A percentile compares a stretch with the other conserved stretches of the same genome.
Evolutionary conservation across 495 filamentous ascomycete species (phyloP).

Genomic region (Endocarpon pusillum): DNA sequence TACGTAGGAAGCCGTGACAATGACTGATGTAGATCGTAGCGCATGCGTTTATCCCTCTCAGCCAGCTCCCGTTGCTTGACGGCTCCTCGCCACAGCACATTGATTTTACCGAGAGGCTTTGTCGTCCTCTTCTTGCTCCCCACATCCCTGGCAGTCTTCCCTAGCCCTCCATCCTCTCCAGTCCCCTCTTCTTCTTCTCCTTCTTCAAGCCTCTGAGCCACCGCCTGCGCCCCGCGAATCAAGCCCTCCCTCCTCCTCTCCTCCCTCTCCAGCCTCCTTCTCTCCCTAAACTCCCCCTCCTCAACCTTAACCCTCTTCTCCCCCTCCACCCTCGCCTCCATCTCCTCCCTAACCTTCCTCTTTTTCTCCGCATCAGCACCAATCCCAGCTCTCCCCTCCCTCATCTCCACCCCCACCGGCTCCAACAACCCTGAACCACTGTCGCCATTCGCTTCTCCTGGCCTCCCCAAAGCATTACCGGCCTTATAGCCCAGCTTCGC

Average conservation of each 20-base stretch:
- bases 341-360: constrained; percentile 55
- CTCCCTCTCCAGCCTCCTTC: constrained; percentile 55
- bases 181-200: constrained; percentile 9
- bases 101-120: constrained; percentile 39
- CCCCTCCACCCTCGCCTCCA: constrained; percentile 28
- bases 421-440: constrained; percentile 7
- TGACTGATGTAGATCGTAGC: constrained; percentile 53
- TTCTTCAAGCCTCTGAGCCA: constrained; percentile 53
- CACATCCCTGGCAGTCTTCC: constrained; percentile 8
- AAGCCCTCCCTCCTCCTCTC: constrained; percentile 47
- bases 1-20: constrained; percentile 35
- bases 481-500: constrained; percentile 79
- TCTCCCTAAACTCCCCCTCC: constrained; percentile 60
- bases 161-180: constrained; percentile 8
- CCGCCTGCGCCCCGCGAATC: constrained; percentile 61
- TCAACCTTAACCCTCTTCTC: constrained; percentile 45
- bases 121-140: constrained; percentile 7
- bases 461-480: constrained; percentile 52
- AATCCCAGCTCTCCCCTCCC: constrained; percentile 56
- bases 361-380: constrained; percentile 71
- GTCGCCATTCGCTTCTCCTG: constrained; percentile 1
- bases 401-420: neutral
- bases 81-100: constrained; percentile 62
- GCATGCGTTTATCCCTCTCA: constrained; percentile 50
- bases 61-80: constrained; percentile 48